Percentiles rank a stretch among this genome's conserved stretches.
These are phyloP conservation scores for Ilex paraguariensis DNA, from an alignment of 305 asterid genomes.

Conservation along the genomic window DNA sequence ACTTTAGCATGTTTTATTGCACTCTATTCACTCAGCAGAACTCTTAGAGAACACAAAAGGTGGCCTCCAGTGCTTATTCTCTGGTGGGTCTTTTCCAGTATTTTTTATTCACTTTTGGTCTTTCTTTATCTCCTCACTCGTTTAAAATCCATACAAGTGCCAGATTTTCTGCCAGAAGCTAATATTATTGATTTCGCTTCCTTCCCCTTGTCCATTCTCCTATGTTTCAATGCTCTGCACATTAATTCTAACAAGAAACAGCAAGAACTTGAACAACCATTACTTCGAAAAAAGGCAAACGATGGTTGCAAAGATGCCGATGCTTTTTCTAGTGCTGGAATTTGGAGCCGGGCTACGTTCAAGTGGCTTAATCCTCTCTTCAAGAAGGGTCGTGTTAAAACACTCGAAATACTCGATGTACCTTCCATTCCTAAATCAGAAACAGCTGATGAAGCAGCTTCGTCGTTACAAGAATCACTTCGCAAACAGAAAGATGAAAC, in stretches of 20 bases:
- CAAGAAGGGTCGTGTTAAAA: constrained; percentile 38
- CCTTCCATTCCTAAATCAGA: constrained; percentile 60
- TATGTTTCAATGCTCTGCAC: constrained; percentile 33
- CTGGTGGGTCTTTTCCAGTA: constrained; percentile 59
- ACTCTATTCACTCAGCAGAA: constrained; percentile 27
- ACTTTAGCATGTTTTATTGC: constrained; percentile 33
- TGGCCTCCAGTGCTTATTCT: constrained; percentile 66
- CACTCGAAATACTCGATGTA: constrained; percentile 42
- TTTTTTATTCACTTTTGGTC: constrained; percentile 24
- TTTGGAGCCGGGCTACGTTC: constrained; percentile 64
- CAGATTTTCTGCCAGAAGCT: constrained; percentile 30
- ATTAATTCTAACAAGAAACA: constrained; percentile 14
- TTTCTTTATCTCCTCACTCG: constrained; percentile 24
- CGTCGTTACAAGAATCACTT: constrained; percentile 53
- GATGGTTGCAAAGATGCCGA: constrained; percentile 9
- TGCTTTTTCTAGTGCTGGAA: constrained; percentile 53
- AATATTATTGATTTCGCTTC: constrained; percentile 31
- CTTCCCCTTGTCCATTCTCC: constrained; percentile 36
- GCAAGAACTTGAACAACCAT: constrained; percentile 31
- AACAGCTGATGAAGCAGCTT: constrained; percentile 62
- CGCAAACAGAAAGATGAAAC: constrained; percentile 32
- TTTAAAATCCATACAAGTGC: constrained; percentile 18
- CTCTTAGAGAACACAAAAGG: constrained; percentile 15
- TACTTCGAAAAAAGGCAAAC: constrained; percentile 29
- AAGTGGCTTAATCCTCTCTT: constrained; percentile 84